Percentiles rank a stretch among this genome's conserved stretches.
Conservation (phyloP, 2,329 filamentous ascomycete species). For the Pezizomycotina sp. region DNA sequence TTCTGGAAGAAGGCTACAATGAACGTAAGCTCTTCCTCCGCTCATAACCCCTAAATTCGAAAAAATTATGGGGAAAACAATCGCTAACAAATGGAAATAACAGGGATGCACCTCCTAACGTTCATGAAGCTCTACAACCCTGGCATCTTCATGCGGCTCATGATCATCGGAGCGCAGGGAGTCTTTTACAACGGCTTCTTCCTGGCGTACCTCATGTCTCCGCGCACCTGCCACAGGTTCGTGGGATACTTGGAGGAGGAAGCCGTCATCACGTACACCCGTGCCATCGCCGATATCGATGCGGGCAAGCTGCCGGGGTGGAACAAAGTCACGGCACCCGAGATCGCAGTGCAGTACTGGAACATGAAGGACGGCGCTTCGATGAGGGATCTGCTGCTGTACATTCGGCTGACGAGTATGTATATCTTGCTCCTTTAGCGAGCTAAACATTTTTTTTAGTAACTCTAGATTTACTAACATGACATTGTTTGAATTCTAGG, state of each 20-base stretch:
- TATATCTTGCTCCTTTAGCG: too few species aligned
- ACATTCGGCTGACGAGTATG: conserved; percentile 90
- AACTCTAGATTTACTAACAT: too few species aligned
- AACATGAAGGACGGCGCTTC: conserved; percentile 68
- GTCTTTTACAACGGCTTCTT: conserved; percentile 96
- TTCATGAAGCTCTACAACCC: conserved; percentile 85
- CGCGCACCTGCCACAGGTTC: conserved; percentile 80
- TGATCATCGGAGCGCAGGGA: conserved; percentile 83
- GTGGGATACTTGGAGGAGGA: conserved; percentile 96
- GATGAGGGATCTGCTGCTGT: conserved; percentile 75
- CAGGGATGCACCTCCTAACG: conserved; percentile 65
- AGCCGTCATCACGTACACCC: conserved; percentile 86
- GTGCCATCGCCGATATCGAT: conserved; percentile 74
- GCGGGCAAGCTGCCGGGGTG: conserved; percentile 68
- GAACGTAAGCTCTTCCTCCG: conserved; percentile 38
- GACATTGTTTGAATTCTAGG: too few species aligned
- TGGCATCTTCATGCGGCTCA: conserved; percentile 75
- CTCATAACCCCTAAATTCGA: background rate
- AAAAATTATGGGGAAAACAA: too few species aligned
- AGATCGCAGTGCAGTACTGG: conserved; percentile 86
- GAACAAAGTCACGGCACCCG: conserved; percentile 61
- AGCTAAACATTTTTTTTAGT: too few species aligned
- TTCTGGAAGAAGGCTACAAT: conserved; percentile 81
- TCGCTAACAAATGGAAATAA: background rate
- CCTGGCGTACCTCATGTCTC: conserved; percentile 69